Percentiles rank a stretch among this genome's conserved stretches.
Conservation (phyloP, 768 basidiomycete species). For the Trametes gibbosa region DNA sequence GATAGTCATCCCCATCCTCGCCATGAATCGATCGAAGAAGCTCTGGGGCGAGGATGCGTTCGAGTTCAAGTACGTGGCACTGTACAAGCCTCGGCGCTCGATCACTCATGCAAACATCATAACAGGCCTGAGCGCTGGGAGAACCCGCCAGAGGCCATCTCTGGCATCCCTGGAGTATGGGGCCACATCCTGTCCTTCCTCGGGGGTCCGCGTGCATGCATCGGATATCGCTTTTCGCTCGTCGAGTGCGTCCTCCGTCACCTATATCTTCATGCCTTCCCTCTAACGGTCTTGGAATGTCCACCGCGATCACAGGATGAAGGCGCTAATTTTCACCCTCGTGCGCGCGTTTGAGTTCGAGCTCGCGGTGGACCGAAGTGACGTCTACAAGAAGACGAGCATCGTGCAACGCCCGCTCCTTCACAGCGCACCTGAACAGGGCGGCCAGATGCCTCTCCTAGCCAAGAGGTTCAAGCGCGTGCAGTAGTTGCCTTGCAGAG, state of each 20-base stretch:
- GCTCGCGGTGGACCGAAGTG: slow-evolving; percentile 25
- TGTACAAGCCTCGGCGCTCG: no score
- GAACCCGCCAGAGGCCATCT: no score
- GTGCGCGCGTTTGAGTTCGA: slow-evolving; percentile 33
- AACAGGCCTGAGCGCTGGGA: no score
- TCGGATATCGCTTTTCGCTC: slow-evolving; percentile 64
- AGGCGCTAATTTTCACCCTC: slow-evolving; percentile 33
- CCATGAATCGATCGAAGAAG: slow-evolving; percentile 47
- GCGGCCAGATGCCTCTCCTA: slow-evolving; percentile 26
- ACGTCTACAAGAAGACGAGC: slow-evolving; percentile 19
- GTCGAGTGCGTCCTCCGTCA: slow-evolving; percentile 48
- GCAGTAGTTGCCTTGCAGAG: slow-evolving; percentile 19
- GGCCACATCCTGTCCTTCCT: slow-evolving; percentile 59
- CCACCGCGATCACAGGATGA: slow-evolving; percentile 32
- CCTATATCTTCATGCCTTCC: no score
- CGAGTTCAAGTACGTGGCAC: slow-evolving; percentile 24
- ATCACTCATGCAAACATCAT: no score
- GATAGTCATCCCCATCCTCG: slow-evolving; percentile 48
- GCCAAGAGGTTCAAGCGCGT: slow-evolving; percentile 38
- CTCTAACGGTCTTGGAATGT: background rate
- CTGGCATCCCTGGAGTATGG: slow-evolving; percentile 38
- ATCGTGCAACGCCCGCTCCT: slow-evolving; percentile 28
- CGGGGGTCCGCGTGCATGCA: slow-evolving; percentile 67
- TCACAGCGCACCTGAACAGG: slow-evolving; percentile 14
- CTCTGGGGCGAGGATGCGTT: slow-evolving; percentile 63